Evolutionary conservation across 139 green algal species (phyloP).

Genomic region (Tetraselmis chui): DNA sequence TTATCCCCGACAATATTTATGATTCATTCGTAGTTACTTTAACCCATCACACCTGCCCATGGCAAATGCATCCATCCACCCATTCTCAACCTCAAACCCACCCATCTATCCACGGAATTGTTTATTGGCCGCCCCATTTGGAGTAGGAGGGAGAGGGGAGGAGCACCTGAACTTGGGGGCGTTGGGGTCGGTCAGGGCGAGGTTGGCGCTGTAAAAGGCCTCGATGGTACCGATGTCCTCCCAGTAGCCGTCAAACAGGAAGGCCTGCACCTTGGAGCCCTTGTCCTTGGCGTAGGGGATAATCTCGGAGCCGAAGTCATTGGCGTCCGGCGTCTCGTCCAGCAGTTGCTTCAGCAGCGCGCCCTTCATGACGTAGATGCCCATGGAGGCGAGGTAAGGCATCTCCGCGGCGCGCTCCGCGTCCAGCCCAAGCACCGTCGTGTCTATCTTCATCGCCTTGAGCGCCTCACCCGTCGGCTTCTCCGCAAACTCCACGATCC

Average conservation of each 20-base stretch:
- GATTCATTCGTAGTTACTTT: too few relatives aligned
- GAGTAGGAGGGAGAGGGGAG: neutral
- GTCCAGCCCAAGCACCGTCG: conserved; percentile 87
- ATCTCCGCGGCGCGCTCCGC: conserved; percentile 63
- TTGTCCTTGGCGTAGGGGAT: conserved; percentile 75
- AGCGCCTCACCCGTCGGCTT: conserved; percentile 94
- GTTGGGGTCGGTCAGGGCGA: conserved; percentile 75
- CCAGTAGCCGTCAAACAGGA: conserved; percentile 81
- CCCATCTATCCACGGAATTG: too few relatives aligned
- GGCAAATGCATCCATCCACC: too few relatives aligned
- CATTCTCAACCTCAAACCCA: too few relatives aligned
- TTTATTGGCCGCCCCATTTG: neutral
- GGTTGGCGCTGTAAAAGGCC: conserved; percentile 96
- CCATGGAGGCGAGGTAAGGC: conserved; percentile 99
- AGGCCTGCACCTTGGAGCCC: conserved; percentile 69
- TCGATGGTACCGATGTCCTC: conserved; percentile 93
- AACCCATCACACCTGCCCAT: too few relatives aligned
- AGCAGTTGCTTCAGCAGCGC: conserved; percentile 48
- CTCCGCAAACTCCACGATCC: conserved; percentile 93
- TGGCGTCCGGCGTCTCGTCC: conserved; percentile 54
- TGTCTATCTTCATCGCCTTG: conserved; percentile 92
- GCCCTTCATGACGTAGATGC: conserved; percentile 93
- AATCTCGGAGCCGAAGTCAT: conserved; percentile 82
- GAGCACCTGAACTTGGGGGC: conserved; percentile 72
- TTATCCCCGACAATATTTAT: too few relatives aligned